Percentiles rank a stretch among this genome's conserved stretches.
Conservation (phyloP, 345 rosid genomes). For the Lepidium aucheri region DNA sequence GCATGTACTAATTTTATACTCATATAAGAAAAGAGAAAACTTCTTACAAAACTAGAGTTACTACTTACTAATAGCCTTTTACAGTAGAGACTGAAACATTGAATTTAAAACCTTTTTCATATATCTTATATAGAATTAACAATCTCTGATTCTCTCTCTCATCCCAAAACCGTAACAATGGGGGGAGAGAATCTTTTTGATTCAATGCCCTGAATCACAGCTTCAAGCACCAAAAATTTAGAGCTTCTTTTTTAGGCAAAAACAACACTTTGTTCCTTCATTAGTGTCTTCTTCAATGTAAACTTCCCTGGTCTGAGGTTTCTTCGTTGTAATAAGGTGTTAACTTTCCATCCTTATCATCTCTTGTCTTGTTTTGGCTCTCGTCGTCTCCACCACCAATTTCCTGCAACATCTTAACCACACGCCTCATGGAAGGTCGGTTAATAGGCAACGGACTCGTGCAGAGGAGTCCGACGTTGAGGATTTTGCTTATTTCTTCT, state of each 20-base stretch:
- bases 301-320: constrained; percentile 71
- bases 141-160: constrained; percentile 10
- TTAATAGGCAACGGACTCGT: constrained; percentile 84
- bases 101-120: background rate
- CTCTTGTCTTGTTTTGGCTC: constrained; percentile 14
- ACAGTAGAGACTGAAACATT: constrained; percentile 1
- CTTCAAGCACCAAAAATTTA: constrained; percentile 21
- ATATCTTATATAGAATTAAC: background rate
- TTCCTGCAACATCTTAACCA: constrained; percentile 86
- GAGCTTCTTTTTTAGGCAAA: background rate
- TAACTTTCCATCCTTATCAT: constrained; percentile 61
- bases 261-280: background rate
- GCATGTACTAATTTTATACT: background rate
- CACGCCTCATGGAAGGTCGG: constrained; percentile 96
- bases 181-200: constrained; percentile 8
- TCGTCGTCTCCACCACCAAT: constrained; percentile 38
- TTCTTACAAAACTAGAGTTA: constrained; percentile 4
- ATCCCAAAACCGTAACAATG: background rate
- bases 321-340: constrained; percentile 88
- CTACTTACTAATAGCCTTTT: constrained; percentile 7
- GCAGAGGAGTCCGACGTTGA: constrained; percentile 80
- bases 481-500: constrained; percentile 79
- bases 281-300: constrained; percentile 37
- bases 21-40: too few species aligned
- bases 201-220: constrained; percentile 19